phyloP scores from a whole-genome alignment of 2,329 filamentous ascomycete genomes.

The Podosphaera fusca region DNA sequence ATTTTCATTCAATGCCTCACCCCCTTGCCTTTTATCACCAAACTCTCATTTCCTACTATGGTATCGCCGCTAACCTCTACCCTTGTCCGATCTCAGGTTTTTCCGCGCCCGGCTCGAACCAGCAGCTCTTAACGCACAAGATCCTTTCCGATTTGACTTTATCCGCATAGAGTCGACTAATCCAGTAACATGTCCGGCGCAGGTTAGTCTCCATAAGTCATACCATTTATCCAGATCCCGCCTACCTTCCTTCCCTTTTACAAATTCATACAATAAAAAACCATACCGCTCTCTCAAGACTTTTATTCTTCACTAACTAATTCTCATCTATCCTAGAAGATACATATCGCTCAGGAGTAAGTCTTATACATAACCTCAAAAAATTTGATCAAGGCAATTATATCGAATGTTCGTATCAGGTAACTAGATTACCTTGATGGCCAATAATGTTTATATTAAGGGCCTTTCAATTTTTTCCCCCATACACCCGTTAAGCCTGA shows the following conservation, averaged over 20 bases:
- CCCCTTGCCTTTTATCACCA: neutral
- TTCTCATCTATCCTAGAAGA: constrained; percentile 5
- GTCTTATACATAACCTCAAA: constrained; percentile 1
- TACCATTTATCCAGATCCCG: neutral
- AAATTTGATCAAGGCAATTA: no score
- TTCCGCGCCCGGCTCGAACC: constrained; percentile 2
- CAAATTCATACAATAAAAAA: neutral
- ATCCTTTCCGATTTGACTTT: constrained; percentile 2
- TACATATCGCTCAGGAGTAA: constrained; percentile 8
- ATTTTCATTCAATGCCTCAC: no score
- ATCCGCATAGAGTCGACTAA: constrained; percentile 4
- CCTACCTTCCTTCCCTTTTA: constrained; percentile 2
- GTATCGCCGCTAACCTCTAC: constrained; percentile 7
- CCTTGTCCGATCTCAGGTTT: constrained; percentile 5
- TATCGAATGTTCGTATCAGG: no score
- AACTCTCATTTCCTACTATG: neutral
- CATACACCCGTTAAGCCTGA: neutral
- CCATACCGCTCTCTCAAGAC: no score
- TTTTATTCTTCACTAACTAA: no score
- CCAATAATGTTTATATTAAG: neutral
- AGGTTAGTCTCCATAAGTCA: constrained; percentile 5
- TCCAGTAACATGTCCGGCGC: constrained; percentile 8
- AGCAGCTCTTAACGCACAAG: constrained; percentile 2
- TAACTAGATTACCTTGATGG: neutral
- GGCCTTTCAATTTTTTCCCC: neutral